Base-by-base conservation (phyloP, 2,329 filamentous ascomycete genomes). In the Botrytis elliptica region DNA sequence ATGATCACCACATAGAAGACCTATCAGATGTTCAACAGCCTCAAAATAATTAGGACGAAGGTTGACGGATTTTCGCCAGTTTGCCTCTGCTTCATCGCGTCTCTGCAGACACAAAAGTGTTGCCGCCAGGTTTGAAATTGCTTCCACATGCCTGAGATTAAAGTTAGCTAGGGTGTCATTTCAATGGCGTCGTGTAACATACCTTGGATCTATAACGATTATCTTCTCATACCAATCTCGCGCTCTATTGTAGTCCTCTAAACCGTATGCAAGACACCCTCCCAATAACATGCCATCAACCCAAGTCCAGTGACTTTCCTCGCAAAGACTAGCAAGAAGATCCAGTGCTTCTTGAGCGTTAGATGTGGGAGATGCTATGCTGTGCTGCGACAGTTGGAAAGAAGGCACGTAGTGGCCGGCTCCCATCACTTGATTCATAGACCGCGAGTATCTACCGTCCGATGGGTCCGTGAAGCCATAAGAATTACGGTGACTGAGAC, bases 1-100 rank as follows among this genome's bases (percentile, higher is more conserved):
- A 74, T 97, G 92, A 75, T 91, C 93, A 67, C 88, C 90, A 81
- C 95, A 98, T 29, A 98, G 83, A 65, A 98, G 85, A 1, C 94
- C 94, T 44, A 98, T 93, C 1, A 99, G 87, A 84, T 98, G 95
- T 81, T 99, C 96, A 4, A 96, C 94, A 12, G 96, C 95, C 83
- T 99, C 96, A 73, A 99, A 92, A 83, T 97, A 97, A 80, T 90
- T 92, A 0, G 96, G 96, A 14, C 93, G 91, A 73, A 93, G 85
- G 80, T 90, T 92, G 40, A 98, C 90, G n/a, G 94, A 94, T 75
- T 88, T 89, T 76, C 92, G 86, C 96, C 96, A 99, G 80, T 94
- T 88, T 74, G 90, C 87, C 80, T 97, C 92, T 10, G 96, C 96
- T 79, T 98, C 95, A 66, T 92, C 88, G 74, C 92, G 92, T 74